phyloP scores from a whole-genome alignment of 352 stramenopile species.

The Pythium guiyangense region DNA sequence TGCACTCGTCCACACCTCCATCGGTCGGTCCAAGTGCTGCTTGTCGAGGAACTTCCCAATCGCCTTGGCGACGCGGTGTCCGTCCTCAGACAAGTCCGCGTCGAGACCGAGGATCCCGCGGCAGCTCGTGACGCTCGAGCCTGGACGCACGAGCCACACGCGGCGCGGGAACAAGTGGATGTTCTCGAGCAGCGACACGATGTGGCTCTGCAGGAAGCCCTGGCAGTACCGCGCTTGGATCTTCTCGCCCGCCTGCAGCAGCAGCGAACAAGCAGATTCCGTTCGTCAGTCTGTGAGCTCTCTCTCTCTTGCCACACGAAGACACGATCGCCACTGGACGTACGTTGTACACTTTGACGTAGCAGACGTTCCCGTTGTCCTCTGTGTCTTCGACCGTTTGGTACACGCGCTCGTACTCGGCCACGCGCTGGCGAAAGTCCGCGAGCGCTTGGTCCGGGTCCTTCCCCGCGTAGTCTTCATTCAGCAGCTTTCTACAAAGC shows the following conservation, averaged over 20 bases:
- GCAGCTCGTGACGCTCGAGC: slow-evolving; percentile 72
- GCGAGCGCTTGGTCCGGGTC: slow-evolving; percentile 79
- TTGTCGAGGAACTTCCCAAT: slow-evolving; percentile 86
- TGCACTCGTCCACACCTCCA: slow-evolving; percentile 75
- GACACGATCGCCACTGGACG: not conserved
- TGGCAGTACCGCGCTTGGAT: slow-evolving; percentile 86
- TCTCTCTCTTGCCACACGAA: too few relatives aligned
- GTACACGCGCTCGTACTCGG: slow-evolving; percentile 93
- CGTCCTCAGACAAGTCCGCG: slow-evolving; percentile 78
- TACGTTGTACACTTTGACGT: slow-evolving; percentile 93
- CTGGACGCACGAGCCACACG: slow-evolving; percentile 89
- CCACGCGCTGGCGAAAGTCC: slow-evolving; percentile 86
- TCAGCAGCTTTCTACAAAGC: slow-evolving; percentile 52
- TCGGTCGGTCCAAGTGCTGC: slow-evolving; percentile 62
- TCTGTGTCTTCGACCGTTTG: slow-evolving; percentile 89
- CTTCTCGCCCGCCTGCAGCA: slow-evolving; percentile 75
- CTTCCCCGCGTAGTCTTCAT: slow-evolving; percentile 89
- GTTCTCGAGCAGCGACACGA: slow-evolving; percentile 88
- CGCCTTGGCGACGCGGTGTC: slow-evolving; percentile 67
- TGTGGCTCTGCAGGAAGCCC: slow-evolving; percentile 83
- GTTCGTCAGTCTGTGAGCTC: not conserved
- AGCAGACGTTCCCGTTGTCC: slow-evolving; percentile 78
- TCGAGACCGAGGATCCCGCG: slow-evolving; percentile 79
- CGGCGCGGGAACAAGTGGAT: slow-evolving; percentile 88
- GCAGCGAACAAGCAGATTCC: not conserved